A percentile compares a stretch with the other conserved stretches of the same genome.
These are phyloP conservation scores for Fereydounia khargensis DNA, from an alignment of 1,284 basidiomycete genomes.

Conservation along the genomic window DNA sequence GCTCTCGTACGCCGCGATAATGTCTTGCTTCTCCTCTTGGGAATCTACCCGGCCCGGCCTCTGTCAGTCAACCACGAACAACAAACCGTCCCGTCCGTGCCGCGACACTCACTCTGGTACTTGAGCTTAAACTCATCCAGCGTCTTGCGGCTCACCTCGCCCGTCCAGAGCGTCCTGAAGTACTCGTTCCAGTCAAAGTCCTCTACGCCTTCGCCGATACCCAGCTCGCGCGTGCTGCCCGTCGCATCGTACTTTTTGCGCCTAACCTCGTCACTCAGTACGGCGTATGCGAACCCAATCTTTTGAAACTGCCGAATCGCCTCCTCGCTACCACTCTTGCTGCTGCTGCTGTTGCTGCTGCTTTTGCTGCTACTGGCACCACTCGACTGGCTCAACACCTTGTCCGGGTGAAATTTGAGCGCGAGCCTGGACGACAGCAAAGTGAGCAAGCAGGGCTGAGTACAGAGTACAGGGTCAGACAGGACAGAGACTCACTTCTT, in stretches of 20 bases:
- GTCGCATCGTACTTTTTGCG: constrained; percentile 50
- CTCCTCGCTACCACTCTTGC: constrained; percentile 13
- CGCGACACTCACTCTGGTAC: constrained; percentile 44
- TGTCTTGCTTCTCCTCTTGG: constrained; percentile 47
- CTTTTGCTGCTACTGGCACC: too few species aligned
- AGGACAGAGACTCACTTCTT: constrained; percentile 30
- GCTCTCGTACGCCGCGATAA: constrained; percentile 42
- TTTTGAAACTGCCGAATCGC: constrained; percentile 47
- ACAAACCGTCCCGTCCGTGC: too few species aligned
- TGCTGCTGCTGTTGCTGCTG: too few species aligned
- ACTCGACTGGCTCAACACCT: constrained; percentile 42
- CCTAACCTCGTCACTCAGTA: constrained; percentile 46
- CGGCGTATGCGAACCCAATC: constrained; percentile 54
- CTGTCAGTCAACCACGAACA: too few species aligned
- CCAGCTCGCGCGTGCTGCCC: constrained; percentile 48
- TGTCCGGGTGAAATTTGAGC: constrained; percentile 55
- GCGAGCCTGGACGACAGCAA: too few species aligned
- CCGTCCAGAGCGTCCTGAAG: constrained; percentile 54
- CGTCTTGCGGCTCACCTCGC: constrained; percentile 46
- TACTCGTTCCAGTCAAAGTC: constrained; percentile 58
- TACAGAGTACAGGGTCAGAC: not conserved
- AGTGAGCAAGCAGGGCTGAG: not conserved
- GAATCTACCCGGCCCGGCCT: constrained; percentile 16
- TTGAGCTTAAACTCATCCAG: constrained; percentile 48
- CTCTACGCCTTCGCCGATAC: constrained; percentile 44